A percentile compares a stretch with the other conserved stretches of the same genome.
Conservation (phyloP, 1,139 yeast genomes). For the Magnusiomyces tetraspermus region DNA sequence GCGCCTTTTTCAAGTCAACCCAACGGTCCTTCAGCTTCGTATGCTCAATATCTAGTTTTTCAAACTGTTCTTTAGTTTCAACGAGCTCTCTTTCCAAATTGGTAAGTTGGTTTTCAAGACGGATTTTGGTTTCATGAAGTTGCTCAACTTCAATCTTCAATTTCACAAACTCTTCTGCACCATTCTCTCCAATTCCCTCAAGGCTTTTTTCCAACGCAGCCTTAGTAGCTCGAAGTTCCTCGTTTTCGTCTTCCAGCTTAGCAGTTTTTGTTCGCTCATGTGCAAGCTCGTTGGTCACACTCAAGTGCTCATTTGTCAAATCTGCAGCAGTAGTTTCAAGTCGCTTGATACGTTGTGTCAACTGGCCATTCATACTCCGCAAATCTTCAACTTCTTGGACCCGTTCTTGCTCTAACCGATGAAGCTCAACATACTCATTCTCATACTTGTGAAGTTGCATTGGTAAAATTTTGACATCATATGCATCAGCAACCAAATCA, state of each 20-base stretch:
- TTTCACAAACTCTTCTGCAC: conserved; percentile 28
- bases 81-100: conserved; percentile 30
- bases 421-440: conserved; percentile 66
- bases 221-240: conserved; percentile 45
- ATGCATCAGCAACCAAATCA: conserved; percentile 70
- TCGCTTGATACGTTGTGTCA: conserved; percentile 64
- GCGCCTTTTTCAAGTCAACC: conserved; percentile 26
- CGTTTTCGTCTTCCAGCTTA: conserved; percentile 56
- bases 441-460: conserved; percentile 58
- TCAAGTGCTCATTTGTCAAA: conserved; percentile 71
- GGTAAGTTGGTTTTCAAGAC: conserved; percentile 28
- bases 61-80: conserved; percentile 22
- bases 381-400: conserved; percentile 60
- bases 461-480: conserved; percentile 63
- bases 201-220: conserved; percentile 36
- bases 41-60: conserved; percentile 15
- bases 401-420: conserved; percentile 57
- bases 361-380: conserved; percentile 55
- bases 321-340: conserved; percentile 60
- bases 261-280: conserved; percentile 54
- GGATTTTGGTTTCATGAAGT: conserved; percentile 29
- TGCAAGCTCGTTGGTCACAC: conserved; percentile 66
- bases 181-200: conserved; percentile 11
- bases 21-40: conserved; percentile 23
- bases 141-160: conserved; percentile 42